Evolutionary conservation across 2,329 filamentous ascomycete species (phyloP).

Genomic region (Colletotrichum sp.): DNA sequence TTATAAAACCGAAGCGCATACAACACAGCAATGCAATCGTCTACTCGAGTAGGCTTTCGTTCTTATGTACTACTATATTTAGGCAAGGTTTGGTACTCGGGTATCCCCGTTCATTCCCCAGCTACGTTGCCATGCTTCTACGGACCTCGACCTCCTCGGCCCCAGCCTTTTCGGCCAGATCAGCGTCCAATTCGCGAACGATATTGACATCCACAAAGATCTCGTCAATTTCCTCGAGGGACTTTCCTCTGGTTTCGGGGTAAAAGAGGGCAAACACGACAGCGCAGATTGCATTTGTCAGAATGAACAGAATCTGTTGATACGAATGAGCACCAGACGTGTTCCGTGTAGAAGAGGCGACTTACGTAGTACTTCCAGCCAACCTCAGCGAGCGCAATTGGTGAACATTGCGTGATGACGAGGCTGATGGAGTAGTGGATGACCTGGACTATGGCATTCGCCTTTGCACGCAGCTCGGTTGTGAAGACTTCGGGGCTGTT

Average conservation of each 20-base stretch:
- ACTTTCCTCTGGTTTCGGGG: slow-evolving; percentile 35
- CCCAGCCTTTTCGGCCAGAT: slow-evolving; percentile 23
- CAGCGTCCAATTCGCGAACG: slow-evolving; percentile 24
- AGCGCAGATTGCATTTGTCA: slow-evolving; percentile 42
- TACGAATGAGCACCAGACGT: fast-evolving
- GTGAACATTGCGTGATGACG: slow-evolving; percentile 45
- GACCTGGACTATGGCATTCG: slow-evolving; percentile 44
- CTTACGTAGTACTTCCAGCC: slow-evolving; percentile 47
- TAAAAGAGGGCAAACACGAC: slow-evolving; percentile 3
- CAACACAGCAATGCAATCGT: background rate
- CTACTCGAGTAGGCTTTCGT: background rate
- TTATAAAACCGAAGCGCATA: background rate
- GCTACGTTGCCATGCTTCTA: background rate
- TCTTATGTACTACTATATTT: fast-evolving
- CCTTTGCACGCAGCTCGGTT: slow-evolving; percentile 43
- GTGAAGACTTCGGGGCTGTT: slow-evolving; percentile 45
- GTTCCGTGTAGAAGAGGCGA: background rate
- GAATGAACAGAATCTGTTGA: slow-evolving; percentile 40
- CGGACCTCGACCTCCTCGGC: slow-evolving; percentile 16
- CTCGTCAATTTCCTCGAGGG: slow-evolving; percentile 43
- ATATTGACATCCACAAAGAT: slow-evolving; percentile 43
- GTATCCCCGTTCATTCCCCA: background rate
- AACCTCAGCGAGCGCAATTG: slow-evolving; percentile 40
- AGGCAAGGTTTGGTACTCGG: background rate
- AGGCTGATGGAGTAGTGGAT: slow-evolving; percentile 46